Percentiles rank a stretch among this genome's conserved stretches.
phyloP scores from a whole-genome alignment of 139 green algal genomes.

The Picochlorum sp. region DNA sequence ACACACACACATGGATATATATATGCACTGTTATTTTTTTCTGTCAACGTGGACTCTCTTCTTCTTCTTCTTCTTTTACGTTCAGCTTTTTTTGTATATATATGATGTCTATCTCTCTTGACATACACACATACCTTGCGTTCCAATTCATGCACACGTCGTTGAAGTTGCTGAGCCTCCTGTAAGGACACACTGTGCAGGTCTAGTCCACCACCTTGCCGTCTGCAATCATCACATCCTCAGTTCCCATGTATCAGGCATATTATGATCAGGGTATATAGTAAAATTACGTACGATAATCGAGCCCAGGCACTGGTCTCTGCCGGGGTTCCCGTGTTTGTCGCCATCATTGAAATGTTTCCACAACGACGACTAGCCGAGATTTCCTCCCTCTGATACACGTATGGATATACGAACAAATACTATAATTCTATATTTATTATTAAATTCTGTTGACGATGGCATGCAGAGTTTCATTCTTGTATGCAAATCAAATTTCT shows the following conservation, averaged over 20 bases:
- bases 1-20: neutral
- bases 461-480: too few species aligned
- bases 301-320: slow-evolving; percentile 8
- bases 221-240: neutral
- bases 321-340: neutral
- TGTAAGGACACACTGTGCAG: neutral
- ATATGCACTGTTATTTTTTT: neutral
- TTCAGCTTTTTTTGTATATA: too few species aligned
- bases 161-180: neutral
- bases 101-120: neutral
- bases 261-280: neutral
- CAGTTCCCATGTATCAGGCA: neutral
- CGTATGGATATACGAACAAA: too few species aligned
- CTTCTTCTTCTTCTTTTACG: too few species aligned
- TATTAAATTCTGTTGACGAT: too few species aligned
- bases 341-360: neutral
- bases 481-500: too few species aligned
- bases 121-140: slow-evolving; percentile 9
- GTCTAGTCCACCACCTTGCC: neutral
- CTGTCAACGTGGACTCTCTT: neutral
- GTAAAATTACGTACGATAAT: slow-evolving; percentile 12
- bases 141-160: slow-evolving; percentile 11
- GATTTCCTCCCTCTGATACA: too few species aligned
- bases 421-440: too few species aligned
- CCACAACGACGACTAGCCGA: neutral